Conservation (phyloP, 2,329 filamentous ascomycete species). For the Colletotrichum tanaceti region DNA sequence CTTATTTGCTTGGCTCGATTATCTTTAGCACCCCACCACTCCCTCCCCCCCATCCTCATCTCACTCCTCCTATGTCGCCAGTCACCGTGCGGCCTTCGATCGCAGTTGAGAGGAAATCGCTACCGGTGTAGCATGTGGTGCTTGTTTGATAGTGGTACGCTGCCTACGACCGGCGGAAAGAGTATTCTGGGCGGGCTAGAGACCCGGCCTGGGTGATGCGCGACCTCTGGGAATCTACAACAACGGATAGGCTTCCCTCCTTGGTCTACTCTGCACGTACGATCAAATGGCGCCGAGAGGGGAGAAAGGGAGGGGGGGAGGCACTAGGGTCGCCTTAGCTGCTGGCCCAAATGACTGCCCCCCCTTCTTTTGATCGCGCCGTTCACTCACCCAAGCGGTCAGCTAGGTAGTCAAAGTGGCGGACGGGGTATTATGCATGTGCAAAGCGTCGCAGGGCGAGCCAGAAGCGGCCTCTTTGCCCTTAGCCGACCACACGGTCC, state of each 20-base stretch:
- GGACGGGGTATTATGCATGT: constrained; percentile 19
- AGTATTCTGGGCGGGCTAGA: constrained; percentile 9
- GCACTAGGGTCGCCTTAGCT: constrained; percentile 7
- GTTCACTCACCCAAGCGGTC: constrained; percentile 4
- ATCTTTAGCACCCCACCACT: no score
- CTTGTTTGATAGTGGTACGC: not conserved
- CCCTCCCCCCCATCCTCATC: no score
- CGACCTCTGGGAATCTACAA: constrained; percentile 9
- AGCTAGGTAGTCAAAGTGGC: not conserved
- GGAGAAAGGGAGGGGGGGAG: not conserved
- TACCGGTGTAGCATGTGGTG: constrained; percentile 6
- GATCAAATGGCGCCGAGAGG: not conserved
- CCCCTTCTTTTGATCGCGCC: not conserved
- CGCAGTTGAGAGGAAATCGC: not conserved
- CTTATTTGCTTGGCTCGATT: no score
- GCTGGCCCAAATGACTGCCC: constrained; percentile 1
- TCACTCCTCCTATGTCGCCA: not conserved
- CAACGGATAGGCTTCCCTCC: constrained; percentile 2
- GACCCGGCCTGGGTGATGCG: constrained; percentile 4
- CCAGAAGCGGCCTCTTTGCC: not conserved
- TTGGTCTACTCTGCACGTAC: no score
- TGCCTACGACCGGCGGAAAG: constrained; percentile 10
- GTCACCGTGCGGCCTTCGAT: not conserved
- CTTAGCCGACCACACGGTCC: constrained; percentile 3
- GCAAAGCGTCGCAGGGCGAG: not conserved